Evolutionary conservation across 306 rosid species (phyloP).

Genomic region (Medicago ruthenica): DNA sequence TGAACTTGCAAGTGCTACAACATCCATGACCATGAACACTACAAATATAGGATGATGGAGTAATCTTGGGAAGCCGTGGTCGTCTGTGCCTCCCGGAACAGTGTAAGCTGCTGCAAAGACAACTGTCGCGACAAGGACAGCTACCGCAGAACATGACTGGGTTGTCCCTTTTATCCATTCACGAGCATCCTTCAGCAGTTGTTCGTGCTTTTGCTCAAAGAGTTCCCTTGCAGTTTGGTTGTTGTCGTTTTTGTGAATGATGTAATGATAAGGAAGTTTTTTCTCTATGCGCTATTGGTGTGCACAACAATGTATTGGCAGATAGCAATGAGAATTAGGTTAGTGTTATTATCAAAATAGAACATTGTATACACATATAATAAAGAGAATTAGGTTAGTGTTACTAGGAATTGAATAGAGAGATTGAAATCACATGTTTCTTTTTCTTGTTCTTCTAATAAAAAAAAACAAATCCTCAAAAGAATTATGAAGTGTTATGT

Average conservation of each 20-base stretch:
- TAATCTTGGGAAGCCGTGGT: slow-evolving; percentile 39
- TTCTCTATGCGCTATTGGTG: slow-evolving; percentile 43
- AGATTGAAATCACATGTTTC: not conserved
- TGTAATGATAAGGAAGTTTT: slow-evolving; percentile 45
- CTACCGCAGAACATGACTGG: slow-evolving; percentile 54
- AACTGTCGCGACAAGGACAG: slow-evolving; percentile 49
- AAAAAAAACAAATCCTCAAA: not conserved
- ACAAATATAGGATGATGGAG: slow-evolving; percentile 44
- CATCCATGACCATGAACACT: slow-evolving; percentile 47
- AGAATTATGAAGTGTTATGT: too few relatives aligned
- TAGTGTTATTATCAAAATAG: too few relatives aligned
- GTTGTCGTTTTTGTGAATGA: slow-evolving; percentile 34
- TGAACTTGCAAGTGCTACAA: slow-evolving; percentile 46
- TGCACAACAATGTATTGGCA: not conserved
- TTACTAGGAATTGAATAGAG: not conserved
- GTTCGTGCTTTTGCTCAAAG: slow-evolving; percentile 38
- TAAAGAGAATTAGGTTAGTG: too few relatives aligned
- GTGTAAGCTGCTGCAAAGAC: slow-evolving; percentile 52
- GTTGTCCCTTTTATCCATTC: slow-evolving; percentile 53
- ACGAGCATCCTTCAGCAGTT: slow-evolving; percentile 35
- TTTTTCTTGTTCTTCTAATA: not conserved
- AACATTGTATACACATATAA: too few relatives aligned
- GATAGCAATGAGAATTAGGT: not conserved
- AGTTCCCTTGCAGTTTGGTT: slow-evolving; percentile 41
- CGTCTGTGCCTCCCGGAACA: slow-evolving; percentile 49